These are phyloP conservation scores for Rhizopogon vulgaris DNA, from an alignment of 768 basidiomycete species.

Conservation along the genomic window DNA sequence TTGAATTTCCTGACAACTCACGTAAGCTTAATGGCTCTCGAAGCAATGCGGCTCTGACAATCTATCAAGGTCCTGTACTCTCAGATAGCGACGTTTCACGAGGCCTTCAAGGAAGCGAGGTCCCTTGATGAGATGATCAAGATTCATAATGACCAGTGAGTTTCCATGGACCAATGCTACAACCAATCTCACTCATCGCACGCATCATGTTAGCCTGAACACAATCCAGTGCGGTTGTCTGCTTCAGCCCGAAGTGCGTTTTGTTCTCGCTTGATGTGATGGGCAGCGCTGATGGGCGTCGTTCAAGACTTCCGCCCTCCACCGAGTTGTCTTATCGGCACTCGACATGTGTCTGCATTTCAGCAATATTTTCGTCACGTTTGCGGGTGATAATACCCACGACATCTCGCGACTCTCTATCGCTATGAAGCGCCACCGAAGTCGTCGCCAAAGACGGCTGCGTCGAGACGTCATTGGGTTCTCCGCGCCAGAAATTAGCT, in stretches of 20 bases:
- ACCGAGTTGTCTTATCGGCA: conserved; percentile 60
- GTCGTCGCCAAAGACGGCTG: conserved; percentile 50
- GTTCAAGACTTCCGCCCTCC: conserved; percentile 54
- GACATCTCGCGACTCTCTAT: conserved; percentile 48
- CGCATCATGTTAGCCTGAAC: conserved; percentile 39
- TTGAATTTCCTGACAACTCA: conserved; percentile 70
- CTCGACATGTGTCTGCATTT: conserved; percentile 74
- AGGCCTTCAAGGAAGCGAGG: conserved; percentile 41
- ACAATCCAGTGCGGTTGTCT: conserved; percentile 59
- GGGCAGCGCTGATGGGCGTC: neutral
- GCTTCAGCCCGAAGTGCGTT: conserved; percentile 51
- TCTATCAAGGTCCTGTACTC: conserved; percentile 57
- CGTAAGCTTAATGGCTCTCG: conserved; percentile 32
- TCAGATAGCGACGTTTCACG: conserved; percentile 55
- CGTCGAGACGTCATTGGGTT: conserved; percentile 59
- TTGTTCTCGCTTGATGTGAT: neutral
- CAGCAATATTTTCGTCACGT: conserved; percentile 53
- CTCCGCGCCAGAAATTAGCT: conserved; percentile 29
- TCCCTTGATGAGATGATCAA: conserved; percentile 76
- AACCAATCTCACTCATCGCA: neutral
- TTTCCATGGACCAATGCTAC: conserved; percentile 3
- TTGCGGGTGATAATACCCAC: conserved; percentile 56
- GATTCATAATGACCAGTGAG: conserved; percentile 67
- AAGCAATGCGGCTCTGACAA: neutral
- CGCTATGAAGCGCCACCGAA: conserved; percentile 53